Evolutionary conservation across 1,139 yeast species (phyloP), one percentile per base, ranked within the genome.

Genomic region (Kurtzmaniella quercitrusa): DNA sequence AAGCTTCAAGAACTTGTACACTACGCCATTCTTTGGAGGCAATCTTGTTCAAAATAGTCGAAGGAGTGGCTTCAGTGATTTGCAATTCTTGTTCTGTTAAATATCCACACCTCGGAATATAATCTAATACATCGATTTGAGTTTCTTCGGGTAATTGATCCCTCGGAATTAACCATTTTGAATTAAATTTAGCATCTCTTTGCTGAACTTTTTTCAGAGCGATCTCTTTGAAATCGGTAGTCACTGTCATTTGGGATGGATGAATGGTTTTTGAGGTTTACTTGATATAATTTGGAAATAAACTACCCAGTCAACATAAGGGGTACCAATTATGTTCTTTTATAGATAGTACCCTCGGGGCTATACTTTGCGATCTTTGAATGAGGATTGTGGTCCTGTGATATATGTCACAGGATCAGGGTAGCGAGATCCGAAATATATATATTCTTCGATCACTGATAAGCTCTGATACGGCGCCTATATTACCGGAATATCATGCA

Each of bases 141-240:
- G 55, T 55, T 1, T 46, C 37, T 8, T 45, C 35, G 2, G 73
- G 70, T 28, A 73, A 61, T 33, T 63, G 45, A 3, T 53, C 54
- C 21, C 58, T 56, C 3, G 73, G 68, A 11, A 69, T 53, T 32
- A 69, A 48, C 77, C 77, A 73, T 45, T 71, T 68, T 5, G 58
- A 50, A 34, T 60, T 54, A 54, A 71, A 65, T 39, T 62, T 60
- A 6, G 61, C 48, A 46, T 72, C 64, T 54, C 77, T 61, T 36
- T 54, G 55, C 5, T 58, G 57, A 14, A 57, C 51, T 47, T 71
- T 72, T 44, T 59, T 55, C 7, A 59, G 57, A 7, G 74, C 74
- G 26, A 68, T 66, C 17, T 61, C 64, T 44, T 57, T 53, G 51
- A 65, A 62, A 14, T 16, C 42, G 26, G 19, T 19, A 5, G 22